Conservation (phyloP, 192 early-diverging fungal genomes). For the Podila horticola region DNA sequence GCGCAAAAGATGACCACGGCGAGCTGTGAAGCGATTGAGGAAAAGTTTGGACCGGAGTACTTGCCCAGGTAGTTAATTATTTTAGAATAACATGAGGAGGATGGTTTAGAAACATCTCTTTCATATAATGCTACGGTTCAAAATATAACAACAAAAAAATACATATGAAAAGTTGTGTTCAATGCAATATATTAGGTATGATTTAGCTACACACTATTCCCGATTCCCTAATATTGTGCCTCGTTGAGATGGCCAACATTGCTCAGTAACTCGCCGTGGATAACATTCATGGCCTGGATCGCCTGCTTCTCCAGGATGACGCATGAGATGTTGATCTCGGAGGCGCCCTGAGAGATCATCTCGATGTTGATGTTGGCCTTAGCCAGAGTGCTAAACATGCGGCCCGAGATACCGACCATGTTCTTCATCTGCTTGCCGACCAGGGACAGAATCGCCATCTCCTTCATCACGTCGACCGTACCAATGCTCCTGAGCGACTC, state of each 20-base stretch:
- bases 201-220: too few species aligned
- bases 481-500: constrained; percentile 82
- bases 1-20: constrained; percentile 72
- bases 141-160: too few species aligned
- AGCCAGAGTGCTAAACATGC: constrained; percentile 94
- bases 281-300: constrained; percentile 81
- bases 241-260: too few species aligned
- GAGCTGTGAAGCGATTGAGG: constrained; percentile 78
- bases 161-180: too few species aligned
- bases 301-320: constrained; percentile 86
- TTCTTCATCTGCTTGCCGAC: constrained; percentile 98
- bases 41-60: constrained; percentile 35
- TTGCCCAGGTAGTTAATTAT: too few species aligned
- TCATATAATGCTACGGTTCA: too few species aligned
- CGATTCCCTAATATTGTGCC: too few species aligned
- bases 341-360: constrained; percentile 99
- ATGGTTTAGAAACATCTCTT: too few species aligned
- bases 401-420: constrained; percentile 94
- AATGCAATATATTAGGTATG: too few species aligned
- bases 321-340: constrained; percentile 98
- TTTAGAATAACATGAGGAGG: too few species aligned
- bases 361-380: constrained; percentile 94
- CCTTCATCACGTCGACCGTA: constrained; percentile 82
- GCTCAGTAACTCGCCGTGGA: constrained; percentile 82
- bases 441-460: constrained; percentile 96